Evolutionary conservation across 441 rosid species (phyloP), one percentile per base, ranked within the genome.

Genomic region (Croton setiger): DNA sequence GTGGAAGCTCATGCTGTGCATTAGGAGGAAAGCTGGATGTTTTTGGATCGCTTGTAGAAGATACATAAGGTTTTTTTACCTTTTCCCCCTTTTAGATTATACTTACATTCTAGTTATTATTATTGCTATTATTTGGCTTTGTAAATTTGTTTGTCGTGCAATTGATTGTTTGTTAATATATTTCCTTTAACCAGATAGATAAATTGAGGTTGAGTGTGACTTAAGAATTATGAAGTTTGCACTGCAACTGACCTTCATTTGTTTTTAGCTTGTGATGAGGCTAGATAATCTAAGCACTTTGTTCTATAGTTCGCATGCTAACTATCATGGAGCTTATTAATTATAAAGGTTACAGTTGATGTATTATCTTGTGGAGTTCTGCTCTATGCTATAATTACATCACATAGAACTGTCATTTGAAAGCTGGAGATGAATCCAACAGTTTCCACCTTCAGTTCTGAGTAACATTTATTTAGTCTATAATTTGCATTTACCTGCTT

Each of bases 1-100:
- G 13, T 90, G 96, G 96, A 90, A 81, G 87, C 84, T 90, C 60
- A 67, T 86, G 79, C 82, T 90, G 67, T 87, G 85, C 21, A 70
- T 88, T 61, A 87, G 68, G 83, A 84, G 84, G 78, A 82, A 76
- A 72, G 88, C 83, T 56, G 82, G 83, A 1, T 84, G 72, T 11
- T 84, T 85, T 23, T 84, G 86, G 41, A 66, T 87, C 62, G 82
- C 72, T 72, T 84, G 88, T 70, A 78, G 85, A 33, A 84, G 90
- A 80, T 86, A 85, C 68, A 80, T 88, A 66, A 85, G 94, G 93
- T 90, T 68, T 54, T 65, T 68, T 63, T 63, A 35, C 63, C 37
- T 63, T 44, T 18, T 57, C 31, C 31, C 31, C 31, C 31, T 57
- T 53, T 39, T 5, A 39, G 43, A 39, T 39, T 2, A 43, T n/a